Conservation (phyloP, 139 green algal genomes). For the Pseudopediastrum boryanum region DNA sequence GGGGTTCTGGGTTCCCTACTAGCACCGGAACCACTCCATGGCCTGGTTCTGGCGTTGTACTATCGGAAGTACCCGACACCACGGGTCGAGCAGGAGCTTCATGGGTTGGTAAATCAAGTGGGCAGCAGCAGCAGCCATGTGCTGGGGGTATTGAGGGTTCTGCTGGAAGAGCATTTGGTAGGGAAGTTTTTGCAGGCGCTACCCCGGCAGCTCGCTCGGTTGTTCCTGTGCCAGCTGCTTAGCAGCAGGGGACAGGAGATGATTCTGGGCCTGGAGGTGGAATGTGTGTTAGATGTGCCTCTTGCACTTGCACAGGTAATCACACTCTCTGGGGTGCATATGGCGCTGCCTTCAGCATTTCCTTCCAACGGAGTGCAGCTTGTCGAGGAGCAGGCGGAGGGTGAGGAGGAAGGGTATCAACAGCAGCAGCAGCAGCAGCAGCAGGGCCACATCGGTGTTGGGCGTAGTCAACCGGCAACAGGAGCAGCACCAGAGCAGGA, state of each 20-base stretch:
- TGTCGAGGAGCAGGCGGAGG: not conserved
- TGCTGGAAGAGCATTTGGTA: conserved; percentile 28
- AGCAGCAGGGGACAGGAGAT: conserved; percentile 12
- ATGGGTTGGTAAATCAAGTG: no score
- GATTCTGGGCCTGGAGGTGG: conserved; percentile 2
- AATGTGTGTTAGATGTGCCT: conserved; percentile 23
- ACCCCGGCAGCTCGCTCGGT: not conserved
- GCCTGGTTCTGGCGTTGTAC: not conserved
- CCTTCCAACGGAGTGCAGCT: not conserved
- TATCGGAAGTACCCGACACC: conserved; percentile 13
- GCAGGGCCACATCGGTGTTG: not conserved
- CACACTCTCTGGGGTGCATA: conserved; percentile 17
- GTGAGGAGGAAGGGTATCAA: not conserved
- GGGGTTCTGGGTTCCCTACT: no score
- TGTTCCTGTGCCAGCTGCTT: conserved; percentile 29
- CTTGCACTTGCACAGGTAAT: conserved; percentile 37
- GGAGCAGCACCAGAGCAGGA: not conserved
- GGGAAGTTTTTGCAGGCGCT: not conserved
- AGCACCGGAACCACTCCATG: no score
- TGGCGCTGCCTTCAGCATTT: conserved; percentile 13
- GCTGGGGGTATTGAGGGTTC: conserved; percentile 10
- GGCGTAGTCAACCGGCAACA: not conserved
- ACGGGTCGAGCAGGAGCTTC: no score
- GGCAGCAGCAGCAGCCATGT: not conserved
- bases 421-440: not conserved